Percentiles rank a stretch among this genome's conserved stretches.
phyloP scores from a whole-genome alignment of 2,329 filamentous ascomycete genomes.

The Eurotiales sp. region DNA sequence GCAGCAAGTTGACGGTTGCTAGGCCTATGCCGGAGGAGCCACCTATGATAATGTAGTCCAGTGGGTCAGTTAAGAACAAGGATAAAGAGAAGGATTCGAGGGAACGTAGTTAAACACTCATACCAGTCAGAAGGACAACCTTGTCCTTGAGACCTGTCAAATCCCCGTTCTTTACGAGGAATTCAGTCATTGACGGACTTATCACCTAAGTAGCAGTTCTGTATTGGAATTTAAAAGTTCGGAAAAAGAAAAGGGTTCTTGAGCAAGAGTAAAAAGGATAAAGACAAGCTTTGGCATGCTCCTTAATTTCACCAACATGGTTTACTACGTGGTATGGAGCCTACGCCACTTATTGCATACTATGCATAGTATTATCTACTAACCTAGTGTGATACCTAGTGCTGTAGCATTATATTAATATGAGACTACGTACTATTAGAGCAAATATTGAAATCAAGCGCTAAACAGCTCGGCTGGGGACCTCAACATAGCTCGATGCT shows the following conservation, averaged over 20 bases:
- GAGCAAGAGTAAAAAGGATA: too few relatives aligned
- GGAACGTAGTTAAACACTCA: slow-evolving; percentile 7
- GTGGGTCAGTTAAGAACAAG: background rate
- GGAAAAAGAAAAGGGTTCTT: too few relatives aligned
- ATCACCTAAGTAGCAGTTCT: too few relatives aligned
- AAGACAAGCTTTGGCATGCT: too few relatives aligned
- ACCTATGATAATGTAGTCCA: slow-evolving; percentile 31
- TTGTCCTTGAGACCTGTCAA: slow-evolving; percentile 46
- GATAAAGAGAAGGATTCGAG: too few relatives aligned
- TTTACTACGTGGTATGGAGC: background rate
- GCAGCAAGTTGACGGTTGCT: slow-evolving; percentile 51
- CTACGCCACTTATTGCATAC: too few relatives aligned
- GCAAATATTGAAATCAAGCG: background rate
- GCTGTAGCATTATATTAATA: background rate
- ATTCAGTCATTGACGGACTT: slow-evolving; percentile 37
- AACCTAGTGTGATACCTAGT: background rate
- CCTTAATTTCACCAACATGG: background rate
- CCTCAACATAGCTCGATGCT: too few relatives aligned
- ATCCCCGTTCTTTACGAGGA: slow-evolving; percentile 45
- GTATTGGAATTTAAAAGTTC: too few relatives aligned
- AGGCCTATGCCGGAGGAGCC: slow-evolving; percentile 60
- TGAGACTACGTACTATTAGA: too few relatives aligned
- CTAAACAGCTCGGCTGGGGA: too few relatives aligned
- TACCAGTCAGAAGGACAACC: slow-evolving; percentile 53
- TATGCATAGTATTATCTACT: too few relatives aligned